Evolutionary conservation across 2,329 filamentous ascomycete species (phyloP).

Genomic region (Venturia pyrina): DNA sequence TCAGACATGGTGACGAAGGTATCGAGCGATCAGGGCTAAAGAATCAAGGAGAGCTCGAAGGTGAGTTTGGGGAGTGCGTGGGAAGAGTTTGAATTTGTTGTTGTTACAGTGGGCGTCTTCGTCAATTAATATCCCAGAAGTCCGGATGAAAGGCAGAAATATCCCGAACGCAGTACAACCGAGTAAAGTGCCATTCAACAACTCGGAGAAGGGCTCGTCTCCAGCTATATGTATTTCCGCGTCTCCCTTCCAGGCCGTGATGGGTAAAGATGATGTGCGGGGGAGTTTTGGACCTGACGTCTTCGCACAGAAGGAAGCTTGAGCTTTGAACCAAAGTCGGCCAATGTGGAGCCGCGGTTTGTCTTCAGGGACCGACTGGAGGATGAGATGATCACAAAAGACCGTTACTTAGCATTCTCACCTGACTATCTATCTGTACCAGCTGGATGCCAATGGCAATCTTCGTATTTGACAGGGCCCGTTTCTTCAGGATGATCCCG

Average conservation of each 20-base stretch:
- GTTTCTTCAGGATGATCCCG: background rate
- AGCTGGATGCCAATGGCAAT: background rate
- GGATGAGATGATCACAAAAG: background rate
- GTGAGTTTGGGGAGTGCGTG: background rate
- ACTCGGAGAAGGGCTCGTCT: background rate
- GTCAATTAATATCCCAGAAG: background rate
- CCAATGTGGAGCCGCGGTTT: slow-evolving; percentile 1
- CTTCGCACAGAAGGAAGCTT: slow-evolving; percentile 7
- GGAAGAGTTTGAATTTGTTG: background rate
- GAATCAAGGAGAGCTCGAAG: background rate
- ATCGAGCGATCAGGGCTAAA: background rate
- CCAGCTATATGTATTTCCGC: background rate
- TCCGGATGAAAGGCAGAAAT: background rate
- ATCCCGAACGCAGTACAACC: background rate
- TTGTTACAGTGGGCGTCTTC: background rate
- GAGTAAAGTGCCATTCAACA: background rate
- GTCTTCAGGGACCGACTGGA: background rate
- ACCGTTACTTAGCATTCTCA: background rate
- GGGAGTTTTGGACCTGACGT: background rate
- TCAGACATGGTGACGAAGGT: slow-evolving; percentile 32
- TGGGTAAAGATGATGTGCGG: background rate
- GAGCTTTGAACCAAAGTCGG: background rate
- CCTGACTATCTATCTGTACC: background rate
- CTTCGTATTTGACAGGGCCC: background rate
- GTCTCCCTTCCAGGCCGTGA: slow-evolving; percentile 1